Base-by-base conservation (phyloP, 164 flowering plant species). In the Aristolochia fimbriata region DNA sequence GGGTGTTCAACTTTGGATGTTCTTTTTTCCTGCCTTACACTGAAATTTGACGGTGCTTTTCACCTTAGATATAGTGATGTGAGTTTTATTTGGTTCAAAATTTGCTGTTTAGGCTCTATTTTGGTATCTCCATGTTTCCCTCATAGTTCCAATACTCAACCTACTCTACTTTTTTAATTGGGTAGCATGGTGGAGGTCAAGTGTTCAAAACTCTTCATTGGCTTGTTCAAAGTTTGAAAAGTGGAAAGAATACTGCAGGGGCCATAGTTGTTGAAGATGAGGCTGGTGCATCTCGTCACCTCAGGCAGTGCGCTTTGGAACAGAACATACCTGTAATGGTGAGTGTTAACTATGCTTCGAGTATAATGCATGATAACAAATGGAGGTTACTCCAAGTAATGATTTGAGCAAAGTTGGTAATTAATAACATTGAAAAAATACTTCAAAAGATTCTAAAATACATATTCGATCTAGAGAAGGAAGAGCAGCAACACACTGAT, bases 101-200 rank as follows among this genome's bases (percentile, higher is more conserved):
- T 51, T 12, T 21, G 25, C 15, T 51, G 24, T 21, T 4, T 21
- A 51, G 11, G 19, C 55, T 11, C 47, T 61, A 16, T 62, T 65
- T 59, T 43, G 15, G 22, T 48, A 5, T 21, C 27, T 23, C 3
- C n/a, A 27, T 55, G 37, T 15, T 15, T 25, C 5, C 6, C 52
- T 49, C 16, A 7, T 37, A 6, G 43, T 37, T 37, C 9, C 19
- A 15, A 20, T 20, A 49, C 14, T 0, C 14, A 49, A 17, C 22
- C 52, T 20, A 49, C 19, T 49, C 19, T 58, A 20, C 49, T 25
- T 20, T 65, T 47, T 30, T 56, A 52, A 19, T 30, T 50, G 47
- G 22, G 15, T 72, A 89, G 96, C 93, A 84, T 68, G 97, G 94
- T 60, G 88, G 90, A 48, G 97, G 97, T 25, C 69, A 47, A 61